Evolutionary conservation across 306 rosid species (phyloP).

Genomic region (Quercus engelmannii): DNA sequence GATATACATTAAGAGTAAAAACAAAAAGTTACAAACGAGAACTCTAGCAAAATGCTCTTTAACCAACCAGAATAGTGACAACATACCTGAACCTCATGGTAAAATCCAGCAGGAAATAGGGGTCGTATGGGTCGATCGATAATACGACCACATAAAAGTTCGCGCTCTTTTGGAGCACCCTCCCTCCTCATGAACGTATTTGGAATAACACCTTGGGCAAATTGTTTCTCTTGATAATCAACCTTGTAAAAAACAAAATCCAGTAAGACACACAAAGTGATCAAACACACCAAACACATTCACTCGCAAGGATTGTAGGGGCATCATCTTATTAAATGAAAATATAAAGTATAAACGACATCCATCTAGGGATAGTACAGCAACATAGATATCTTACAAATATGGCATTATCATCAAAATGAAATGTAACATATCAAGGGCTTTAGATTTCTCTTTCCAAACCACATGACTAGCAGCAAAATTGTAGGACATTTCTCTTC

Average conservation of each 20-base stretch:
- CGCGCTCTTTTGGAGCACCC: slow-evolving; percentile 97
- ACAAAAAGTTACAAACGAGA: neutral
- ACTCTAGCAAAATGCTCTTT: neutral
- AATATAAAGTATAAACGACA: neutral
- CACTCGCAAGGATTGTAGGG: neutral
- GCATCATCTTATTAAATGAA: neutral
- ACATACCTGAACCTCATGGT: slow-evolving; percentile 91
- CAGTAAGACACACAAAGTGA: neutral
- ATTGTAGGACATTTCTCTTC: neutral
- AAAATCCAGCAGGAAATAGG: slow-evolving; percentile 83
- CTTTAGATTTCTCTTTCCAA: neutral
- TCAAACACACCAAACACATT: neutral
- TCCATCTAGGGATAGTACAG: neutral
- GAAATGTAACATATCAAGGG: neutral
- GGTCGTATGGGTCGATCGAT: slow-evolving; percentile 95
- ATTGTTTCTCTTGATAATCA: slow-evolving; percentile 94
- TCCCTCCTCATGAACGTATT: slow-evolving; percentile 75
- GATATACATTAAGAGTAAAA: neutral
- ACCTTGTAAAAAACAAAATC: slow-evolving; percentile 48
- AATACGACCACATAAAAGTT: slow-evolving; percentile 80
- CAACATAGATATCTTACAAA: neutral
- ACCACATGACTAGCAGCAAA: neutral
- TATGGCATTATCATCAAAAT: neutral
- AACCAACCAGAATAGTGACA: slow-evolving; percentile 2
- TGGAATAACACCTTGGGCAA: slow-evolving; percentile 88